A percentile compares a stretch with the other conserved stretches of the same genome.
Evolutionary conservation across 106 monocot genomes (phyloP).

Genomic region (Platanthera guangdongensis): DNA sequence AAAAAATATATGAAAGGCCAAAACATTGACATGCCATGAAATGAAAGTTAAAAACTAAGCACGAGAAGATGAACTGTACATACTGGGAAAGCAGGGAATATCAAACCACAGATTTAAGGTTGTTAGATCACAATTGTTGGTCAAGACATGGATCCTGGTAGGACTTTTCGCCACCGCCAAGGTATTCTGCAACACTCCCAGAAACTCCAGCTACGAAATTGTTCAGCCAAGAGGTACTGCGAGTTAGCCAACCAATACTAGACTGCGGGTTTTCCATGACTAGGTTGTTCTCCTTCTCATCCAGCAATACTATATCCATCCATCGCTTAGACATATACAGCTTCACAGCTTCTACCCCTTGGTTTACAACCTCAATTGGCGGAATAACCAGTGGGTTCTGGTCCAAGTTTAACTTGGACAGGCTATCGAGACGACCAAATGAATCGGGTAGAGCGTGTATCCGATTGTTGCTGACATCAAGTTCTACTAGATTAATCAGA

Average conservation of each 20-base stretch:
- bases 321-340: slow-evolving; percentile 28
- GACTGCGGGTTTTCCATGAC: slow-evolving; percentile 18
- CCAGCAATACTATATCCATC: slow-evolving; percentile 16
- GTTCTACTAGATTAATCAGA: slow-evolving; percentile 58
- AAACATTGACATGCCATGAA: background rate
- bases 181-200: slow-evolving; percentile 34
- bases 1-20: background rate
- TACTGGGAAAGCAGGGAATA: background rate
- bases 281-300: slow-evolving; percentile 33
- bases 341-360: slow-evolving; percentile 55
- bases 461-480: slow-evolving; percentile 92
- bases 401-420: slow-evolving; percentile 38
- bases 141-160: slow-evolving; percentile 52
- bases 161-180: slow-evolving; percentile 30
- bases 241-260: slow-evolving; percentile 12
- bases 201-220: slow-evolving; percentile 43
- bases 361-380: slow-evolving; percentile 46
- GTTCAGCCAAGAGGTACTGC: slow-evolving; percentile 44
- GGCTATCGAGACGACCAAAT: slow-evolving; percentile 59
- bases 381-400: slow-evolving; percentile 35
- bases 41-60: background rate
- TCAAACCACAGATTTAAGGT: background rate
- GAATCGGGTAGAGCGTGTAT: slow-evolving; percentile 69
- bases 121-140: slow-evolving; percentile 41
- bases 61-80: background rate